Base-by-base conservation (phyloP, 257 asterid species). In the Capsicum chinense region DNA sequence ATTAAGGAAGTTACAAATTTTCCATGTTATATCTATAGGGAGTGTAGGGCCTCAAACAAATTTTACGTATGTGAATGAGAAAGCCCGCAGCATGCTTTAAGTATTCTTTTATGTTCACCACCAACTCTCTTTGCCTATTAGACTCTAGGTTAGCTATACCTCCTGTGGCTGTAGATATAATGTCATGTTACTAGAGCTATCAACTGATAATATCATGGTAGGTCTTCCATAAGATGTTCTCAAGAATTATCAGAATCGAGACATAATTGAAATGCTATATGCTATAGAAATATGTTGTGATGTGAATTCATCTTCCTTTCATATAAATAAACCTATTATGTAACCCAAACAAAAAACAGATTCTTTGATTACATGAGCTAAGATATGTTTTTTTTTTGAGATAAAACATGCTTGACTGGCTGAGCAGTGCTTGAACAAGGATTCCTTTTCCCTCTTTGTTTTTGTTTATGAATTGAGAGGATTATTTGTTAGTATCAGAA, bases 371-470 rank as follows among this genome's bases (percentile, higher is more conserved):
- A 78, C 50, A 26, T 54, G 54, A 54, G 50, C 33, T 78, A 54
- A 78, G 64, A 13, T 78, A 54, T 78, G 64, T 50, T 54, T 76
- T 76, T 54, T 76, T 78, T 78, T 78, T 76, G 64, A 76, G 48
- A 54, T 52, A 52, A 26, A 76, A 26, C 54, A 76, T 9, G 48
- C 42, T 54, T 54, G 33, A 4, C 47, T 37, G 2, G 14, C 17
- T 37, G 26, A 37, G 10, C 44, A 15, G 7, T 68, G 78, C 54
- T 68, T 39, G 54, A 37, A 68, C 50, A 68, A 68, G 52, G 78
- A 68, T 39, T 37, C 76, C 11, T 39, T 68, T 39, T 39, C 2
- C 26, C 52, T 37, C 52, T 37, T 12, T 33, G n/a, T 7, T 39
- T 37, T 68, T 37, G 11, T 14, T 14, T 15, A 68, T 39, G 78